Base-by-base conservation (phyloP, 2,329 filamentous ascomycete species). In the Gliomastix tumulicola region DNA sequence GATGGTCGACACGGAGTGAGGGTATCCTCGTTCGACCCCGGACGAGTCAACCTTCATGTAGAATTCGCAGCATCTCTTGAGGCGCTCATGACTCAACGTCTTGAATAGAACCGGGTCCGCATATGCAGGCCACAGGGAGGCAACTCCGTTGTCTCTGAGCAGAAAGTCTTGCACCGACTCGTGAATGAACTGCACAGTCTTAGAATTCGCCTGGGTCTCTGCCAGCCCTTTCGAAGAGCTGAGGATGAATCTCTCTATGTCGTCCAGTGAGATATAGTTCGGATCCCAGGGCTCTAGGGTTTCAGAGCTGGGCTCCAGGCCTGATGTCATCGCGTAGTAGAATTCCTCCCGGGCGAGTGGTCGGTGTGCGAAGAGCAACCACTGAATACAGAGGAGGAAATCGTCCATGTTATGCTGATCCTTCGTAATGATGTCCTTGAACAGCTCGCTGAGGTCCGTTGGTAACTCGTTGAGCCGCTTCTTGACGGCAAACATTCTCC, bases 111-210 rank as follows among this genome's bases (percentile, higher is more conserved):
- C n/a, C 21, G 44, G 35, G 1, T 53, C 48, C 18, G 51, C 36
- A n/a, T 62, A 50, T 4, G 22, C n/a, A 4, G 60, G 49, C 51
- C 51, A 59, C 0, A 65, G 13, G 1, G 50, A 35, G 0, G 34
- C 7, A 0, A 63, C 39, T 0, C 65, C 61, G 1, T 47, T 41
- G 2, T 59, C 56, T 7, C 56, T 57, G 3, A 68, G 16, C 0
- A 74, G 50, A 32, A 66, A 72, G 9, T 73, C 68, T 2, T 57
- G 47, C 0, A 73, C 65, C 0, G 69, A 70, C 42, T 73, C 65
- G 27, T 74, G 69, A 6, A 74, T 73, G 45, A 74, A 76, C 38
- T 76, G 71, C 1, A 74, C 64, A 11, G 0, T 49, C 45, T 13
- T 48, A 58, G 21, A 15, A 13, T 34, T 15, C 2, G 32, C 16